Conservation (phyloP, 768 basidiomycete genomes). For the Floccularia luteovirens region DNA sequence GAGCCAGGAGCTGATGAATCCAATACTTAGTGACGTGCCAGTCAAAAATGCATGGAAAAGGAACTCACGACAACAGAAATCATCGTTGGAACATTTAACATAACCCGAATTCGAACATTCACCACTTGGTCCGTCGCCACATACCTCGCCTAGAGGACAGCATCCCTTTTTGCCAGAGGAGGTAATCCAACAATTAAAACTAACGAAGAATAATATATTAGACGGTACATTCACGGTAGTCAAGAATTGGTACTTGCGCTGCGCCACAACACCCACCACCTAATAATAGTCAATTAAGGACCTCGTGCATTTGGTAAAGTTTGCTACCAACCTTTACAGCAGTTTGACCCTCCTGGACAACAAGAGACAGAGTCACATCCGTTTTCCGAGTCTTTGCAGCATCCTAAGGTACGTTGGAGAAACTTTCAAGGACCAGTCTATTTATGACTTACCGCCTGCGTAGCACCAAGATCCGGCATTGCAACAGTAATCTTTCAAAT, state of each 20-base stretch:
- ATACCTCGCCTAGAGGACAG: slow-evolving; percentile 5
- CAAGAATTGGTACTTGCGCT: not conserved
- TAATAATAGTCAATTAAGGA: not conserved
- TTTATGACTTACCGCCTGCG: not conserved
- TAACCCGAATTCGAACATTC: not conserved
- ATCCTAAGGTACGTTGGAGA: not conserved
- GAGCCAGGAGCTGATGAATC: not conserved
- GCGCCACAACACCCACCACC: slow-evolving; percentile 1
- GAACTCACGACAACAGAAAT: slow-evolving; percentile 2
- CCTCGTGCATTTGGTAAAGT: not conserved
- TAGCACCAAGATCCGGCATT: slow-evolving; percentile 4
- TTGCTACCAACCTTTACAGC: slow-evolving; percentile 4
- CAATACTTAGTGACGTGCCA: not conserved
- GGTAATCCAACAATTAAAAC: slow-evolving; percentile 1
- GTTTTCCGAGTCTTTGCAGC: not conserved
- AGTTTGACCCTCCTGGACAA: slow-evolving; percentile 3
- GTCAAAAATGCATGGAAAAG: not conserved
- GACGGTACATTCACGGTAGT: not conserved
- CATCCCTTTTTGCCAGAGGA: slow-evolving; percentile 5
- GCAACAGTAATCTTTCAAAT: slow-evolving; percentile 4
- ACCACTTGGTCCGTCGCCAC: not conserved
- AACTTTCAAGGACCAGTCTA: not conserved
- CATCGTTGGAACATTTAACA: slow-evolving; percentile 1
- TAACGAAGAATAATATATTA: not conserved
- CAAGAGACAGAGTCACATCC: not conserved